phyloP scores from a whole-genome alignment of 2,329 filamentous ascomycete genomes.

The Macrophomina pseudophaseolina region DNA sequence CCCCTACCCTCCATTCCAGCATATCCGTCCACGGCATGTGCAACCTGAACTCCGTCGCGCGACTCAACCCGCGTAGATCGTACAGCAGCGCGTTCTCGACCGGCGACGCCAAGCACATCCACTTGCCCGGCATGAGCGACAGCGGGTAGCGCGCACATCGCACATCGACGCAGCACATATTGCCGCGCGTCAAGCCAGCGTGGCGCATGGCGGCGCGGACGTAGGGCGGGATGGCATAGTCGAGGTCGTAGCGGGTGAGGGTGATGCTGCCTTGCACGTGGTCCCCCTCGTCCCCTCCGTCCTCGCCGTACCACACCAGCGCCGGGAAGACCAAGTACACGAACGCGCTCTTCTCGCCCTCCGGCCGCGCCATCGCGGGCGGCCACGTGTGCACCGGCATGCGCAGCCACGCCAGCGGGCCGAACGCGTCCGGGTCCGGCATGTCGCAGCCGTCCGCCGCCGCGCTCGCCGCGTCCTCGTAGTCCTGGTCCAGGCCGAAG shows the following conservation, averaged over 20 bases:
- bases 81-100: not conserved
- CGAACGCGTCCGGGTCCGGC: not conserved
- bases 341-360: not conserved
- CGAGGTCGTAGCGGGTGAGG: not conserved
- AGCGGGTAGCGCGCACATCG: not conserved
- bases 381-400: not conserved
- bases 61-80: not conserved
- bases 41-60: not conserved
- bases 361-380: not conserved
- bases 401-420: slow-evolving; percentile 11
- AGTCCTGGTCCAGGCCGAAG: not conserved
- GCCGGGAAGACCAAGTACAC: not conserved
- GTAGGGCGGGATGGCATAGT: not conserved
- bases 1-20: not conserved
- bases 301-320: not conserved
- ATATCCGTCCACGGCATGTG: not conserved
- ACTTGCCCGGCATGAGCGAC: not conserved
- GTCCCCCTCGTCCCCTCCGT: not conserved
- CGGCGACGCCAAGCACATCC: not conserved
- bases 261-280: not conserved
- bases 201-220: not conserved
- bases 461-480: not conserved
- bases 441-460: no score
- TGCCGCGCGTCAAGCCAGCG: not conserved
- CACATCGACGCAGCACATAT: not conserved